Evolutionary conservation across 139 green algal genomes (phyloP), one percentile per base, ranked within the genome.

Genomic region (Coelastrella sp.): DNA sequence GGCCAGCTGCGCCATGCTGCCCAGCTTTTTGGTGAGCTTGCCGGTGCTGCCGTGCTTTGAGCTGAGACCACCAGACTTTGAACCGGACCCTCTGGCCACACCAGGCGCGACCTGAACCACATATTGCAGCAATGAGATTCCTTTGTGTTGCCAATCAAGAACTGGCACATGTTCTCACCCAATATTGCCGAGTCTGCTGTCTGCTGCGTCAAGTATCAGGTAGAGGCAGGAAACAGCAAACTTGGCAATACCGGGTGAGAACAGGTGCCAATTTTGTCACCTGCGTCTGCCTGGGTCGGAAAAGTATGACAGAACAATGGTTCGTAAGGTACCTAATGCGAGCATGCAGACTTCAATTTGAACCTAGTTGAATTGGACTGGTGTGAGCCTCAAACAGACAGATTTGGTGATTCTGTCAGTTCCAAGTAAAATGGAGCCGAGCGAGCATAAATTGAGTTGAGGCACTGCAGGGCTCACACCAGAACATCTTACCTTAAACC

Each of bases 401-500:
- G 35, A 49, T 5, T 49, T 49, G 3, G 35, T 49, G 35, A 49
- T 49, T 49, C 35, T 49, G 35, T 49, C 35, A 49, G 35, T 49
- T 49, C 35, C 35, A 49, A 1, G 35, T 49, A 3, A 49, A 49
- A 49, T 49, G 35, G 35, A 49, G 35, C 35, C 35, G 35, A 49
- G 35, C 3, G 35, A 49, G 1, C 35, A 49, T 5, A 1, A 5
- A 49, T 49, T 49, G 35, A 49, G 35, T 49, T 70, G 63, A 70
- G 63, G 11, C 11, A 15, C 11, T 70, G 14, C 63, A 24, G 15
- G 19, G 7, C 19, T 76, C 7, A 76, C 68, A 24, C 8, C 68
- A 76, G n/a, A 4, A 19, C 35, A 9, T 6, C 78, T 73, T n/a
- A 88, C 84, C 84, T 88, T 88, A 49, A 88, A 88, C 19, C 84